A percentile compares a stretch with the other conserved stretches of the same genome.
Conservation (phyloP, 139 green algal genomes). For the Desmodesmus armatus region DNA sequence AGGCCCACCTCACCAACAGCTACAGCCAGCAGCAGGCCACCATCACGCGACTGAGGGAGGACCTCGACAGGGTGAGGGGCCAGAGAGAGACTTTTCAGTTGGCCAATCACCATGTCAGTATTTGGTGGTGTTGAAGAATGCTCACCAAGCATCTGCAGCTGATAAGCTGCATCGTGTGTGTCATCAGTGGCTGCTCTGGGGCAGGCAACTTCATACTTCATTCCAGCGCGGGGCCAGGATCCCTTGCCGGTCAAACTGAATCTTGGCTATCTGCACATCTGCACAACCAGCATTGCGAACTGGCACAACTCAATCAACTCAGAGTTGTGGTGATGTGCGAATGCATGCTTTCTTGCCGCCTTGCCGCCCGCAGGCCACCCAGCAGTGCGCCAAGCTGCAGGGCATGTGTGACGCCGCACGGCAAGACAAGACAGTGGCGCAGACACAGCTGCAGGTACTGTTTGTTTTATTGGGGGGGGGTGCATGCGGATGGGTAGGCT, state of each 20-base stretch:
- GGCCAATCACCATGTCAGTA: no score
- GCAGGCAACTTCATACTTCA: no score
- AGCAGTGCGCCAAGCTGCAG: constrained; percentile 4
- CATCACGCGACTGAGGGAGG: constrained; percentile 10
- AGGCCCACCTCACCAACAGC: no score
- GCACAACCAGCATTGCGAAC: no score
- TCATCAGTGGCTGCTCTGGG: no score
- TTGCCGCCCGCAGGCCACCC: background rate
- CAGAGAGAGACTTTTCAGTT: no score
- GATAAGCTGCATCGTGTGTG: background rate
- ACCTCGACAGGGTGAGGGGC: constrained; percentile 21
- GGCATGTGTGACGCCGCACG: background rate
- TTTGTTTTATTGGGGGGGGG: no score
- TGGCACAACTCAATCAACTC: background rate
- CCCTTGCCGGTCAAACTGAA: no score
- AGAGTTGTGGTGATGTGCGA: background rate
- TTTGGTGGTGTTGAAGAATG: background rate
- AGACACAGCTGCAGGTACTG: constrained; percentile 7
- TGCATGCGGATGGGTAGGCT: no score
- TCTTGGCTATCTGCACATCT: no score
- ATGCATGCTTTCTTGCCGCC: background rate
- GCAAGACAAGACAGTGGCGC: constrained; percentile 12
- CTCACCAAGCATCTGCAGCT: background rate
- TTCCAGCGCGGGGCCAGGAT: no score
- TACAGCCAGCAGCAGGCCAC: background rate